Percentiles rank a stretch among this genome's conserved stretches.
phyloP scores from a whole-genome alignment of 768 basidiomycete genomes.

The Mycena sanguinolenta region DNA sequence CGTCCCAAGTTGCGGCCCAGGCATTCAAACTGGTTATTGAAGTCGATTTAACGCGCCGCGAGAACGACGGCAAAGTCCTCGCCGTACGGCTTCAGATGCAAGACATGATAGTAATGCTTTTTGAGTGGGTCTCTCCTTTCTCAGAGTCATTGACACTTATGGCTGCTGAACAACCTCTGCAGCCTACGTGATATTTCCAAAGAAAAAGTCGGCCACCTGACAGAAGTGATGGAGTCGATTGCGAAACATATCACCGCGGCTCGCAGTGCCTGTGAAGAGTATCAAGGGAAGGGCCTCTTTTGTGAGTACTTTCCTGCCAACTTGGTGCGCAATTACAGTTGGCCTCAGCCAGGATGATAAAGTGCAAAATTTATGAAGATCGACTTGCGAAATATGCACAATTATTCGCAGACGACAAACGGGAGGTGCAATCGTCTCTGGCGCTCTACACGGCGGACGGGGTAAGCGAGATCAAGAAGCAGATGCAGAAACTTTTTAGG shows the following conservation, averaged over 20 bases:
- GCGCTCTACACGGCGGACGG: neutral
- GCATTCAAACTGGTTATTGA: neutral
- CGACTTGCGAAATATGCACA: neutral
- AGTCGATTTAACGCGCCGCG: neutral
- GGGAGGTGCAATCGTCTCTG: neutral
- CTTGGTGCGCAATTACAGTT: neutral
- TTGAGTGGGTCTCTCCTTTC: neutral
- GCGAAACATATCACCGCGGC: neutral
- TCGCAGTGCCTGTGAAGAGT: neutral
- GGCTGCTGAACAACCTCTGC: neutral
- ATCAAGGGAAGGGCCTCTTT: neutral
- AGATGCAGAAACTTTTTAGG: neutral
- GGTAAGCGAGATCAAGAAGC: neutral
- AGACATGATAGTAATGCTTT: neutral
- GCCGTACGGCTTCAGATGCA: neutral
- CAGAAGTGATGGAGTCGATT: neutral
- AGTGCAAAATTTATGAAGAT: slow-evolving; percentile 2
- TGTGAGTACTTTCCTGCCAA: neutral
- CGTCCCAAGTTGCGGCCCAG: neutral
- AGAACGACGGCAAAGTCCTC: neutral
- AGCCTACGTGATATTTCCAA: neutral
- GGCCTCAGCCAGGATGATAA: neutral
- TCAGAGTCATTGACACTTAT: no score
- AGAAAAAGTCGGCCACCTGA: neutral
- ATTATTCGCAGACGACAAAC: neutral